Base-by-base conservation (phyloP, 176 grass and related monocot species). In the Poa pratensis region DNA sequence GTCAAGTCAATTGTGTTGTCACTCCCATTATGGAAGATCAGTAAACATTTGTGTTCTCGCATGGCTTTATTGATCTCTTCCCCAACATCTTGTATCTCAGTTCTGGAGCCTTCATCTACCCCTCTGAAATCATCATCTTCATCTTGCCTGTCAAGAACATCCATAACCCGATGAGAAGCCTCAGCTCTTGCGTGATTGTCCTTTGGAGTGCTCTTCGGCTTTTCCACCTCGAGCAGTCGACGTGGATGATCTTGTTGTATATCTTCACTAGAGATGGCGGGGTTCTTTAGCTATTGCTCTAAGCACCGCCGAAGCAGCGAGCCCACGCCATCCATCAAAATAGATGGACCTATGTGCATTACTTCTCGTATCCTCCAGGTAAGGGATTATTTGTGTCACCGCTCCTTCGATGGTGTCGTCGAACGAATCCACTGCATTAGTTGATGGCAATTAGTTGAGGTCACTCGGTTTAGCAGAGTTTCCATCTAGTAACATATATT, bases 331-430 rank as follows among this genome's bases (percentile, higher is more conserved):
- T 12, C 73, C 73, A 1, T 75, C 16, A 0, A 20, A 75, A 27
- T 75, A 75, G n/a, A n/a, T n/a, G n/a, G n/a, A n/a, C n/a, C 19
- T 6, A 4, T 51, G 1, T 18, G 15, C 23, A 5, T 2, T 0
- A 5, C 5, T 5, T 2, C n/a, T 51, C 23, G 14, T 75, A 18
- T 51, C 22, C 1, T 30, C 15, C 28, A 52, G 23, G 1, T 3
- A 12, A 32, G 0, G 0, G 16, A 1, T 32, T 53, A 0, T 0
- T 0, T 1, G 1, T n/a, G n/a, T n/a, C 11, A 53, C 27, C 8
- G 48, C 73, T 2, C 20, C 0, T 24, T 15, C 0, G 3, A 71
- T 9, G 19, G 8, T 23, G 6, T 23, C n/a, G n/a, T 8, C 0
- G 5, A 10, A 26, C 0, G 3, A 59, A 22, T 60, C 57, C 57